Evolutionary conservation across 2,329 filamentous ascomycete species (phyloP).

Genomic region (Albophoma yamanashiensis): DNA sequence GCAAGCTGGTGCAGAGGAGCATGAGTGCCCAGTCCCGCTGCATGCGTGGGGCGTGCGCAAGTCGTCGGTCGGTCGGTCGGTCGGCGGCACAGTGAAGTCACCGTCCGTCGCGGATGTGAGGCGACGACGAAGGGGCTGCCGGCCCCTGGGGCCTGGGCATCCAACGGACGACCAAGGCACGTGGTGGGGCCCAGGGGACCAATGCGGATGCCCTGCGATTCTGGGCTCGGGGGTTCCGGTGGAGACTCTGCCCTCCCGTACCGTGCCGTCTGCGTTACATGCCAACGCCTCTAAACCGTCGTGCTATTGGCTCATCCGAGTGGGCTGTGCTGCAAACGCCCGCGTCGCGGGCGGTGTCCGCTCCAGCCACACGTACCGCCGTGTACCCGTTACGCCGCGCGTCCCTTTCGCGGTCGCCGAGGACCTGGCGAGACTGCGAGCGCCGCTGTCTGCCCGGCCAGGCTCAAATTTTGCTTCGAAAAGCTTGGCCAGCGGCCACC

Average conservation of each 20-base stretch:
- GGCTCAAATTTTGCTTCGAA: not conserved
- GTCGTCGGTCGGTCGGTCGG: not conserved
- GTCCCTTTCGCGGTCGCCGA: not conserved
- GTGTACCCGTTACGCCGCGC: not conserved
- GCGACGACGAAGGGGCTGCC: not conserved
- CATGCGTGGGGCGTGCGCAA: not conserved
- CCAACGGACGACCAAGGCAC: not conserved
- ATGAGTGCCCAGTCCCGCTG: not conserved
- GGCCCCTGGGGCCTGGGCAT: not conserved
- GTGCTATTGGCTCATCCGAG: not conserved
- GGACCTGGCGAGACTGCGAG: not conserved
- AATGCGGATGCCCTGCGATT: not conserved
- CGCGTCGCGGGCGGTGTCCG: not conserved
- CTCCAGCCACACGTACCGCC: not conserved
- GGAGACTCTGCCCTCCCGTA: not conserved
- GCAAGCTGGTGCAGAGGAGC: not conserved
- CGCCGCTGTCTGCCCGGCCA: not conserved
- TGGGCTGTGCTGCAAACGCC: not conserved
- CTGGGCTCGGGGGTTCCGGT: not conserved
- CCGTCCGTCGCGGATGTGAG: not conserved
- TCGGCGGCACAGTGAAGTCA: not conserved
- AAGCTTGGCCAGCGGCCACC: not conserved
- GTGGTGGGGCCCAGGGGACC: not conserved
- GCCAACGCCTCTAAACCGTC: not conserved
- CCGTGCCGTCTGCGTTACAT: not conserved